Percentiles rank a stretch among this genome's conserved stretches.
Conservation (phyloP, 495 filamentous ascomycete genomes). For the Neurospora hispaniola region DNA sequence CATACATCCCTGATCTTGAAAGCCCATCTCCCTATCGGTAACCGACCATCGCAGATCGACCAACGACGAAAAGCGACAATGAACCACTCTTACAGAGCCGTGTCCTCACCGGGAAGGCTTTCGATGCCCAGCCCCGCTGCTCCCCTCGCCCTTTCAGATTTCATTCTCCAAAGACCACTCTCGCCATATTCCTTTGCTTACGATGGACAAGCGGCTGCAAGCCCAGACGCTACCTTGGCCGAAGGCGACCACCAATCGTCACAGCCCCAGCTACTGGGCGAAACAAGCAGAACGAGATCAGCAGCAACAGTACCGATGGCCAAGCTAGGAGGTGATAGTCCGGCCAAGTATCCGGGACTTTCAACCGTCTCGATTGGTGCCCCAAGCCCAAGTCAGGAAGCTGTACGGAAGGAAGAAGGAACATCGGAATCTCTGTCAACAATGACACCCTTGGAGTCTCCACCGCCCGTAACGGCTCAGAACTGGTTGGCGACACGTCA, state of each 20-base stretch:
- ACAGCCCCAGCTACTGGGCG: not conserved
- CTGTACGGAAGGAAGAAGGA: not conserved
- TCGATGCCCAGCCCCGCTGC: slow-evolving; percentile 10
- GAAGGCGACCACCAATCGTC: slow-evolving; percentile 2
- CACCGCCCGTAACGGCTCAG: not conserved
- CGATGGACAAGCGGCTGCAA: slow-evolving; percentile 4
- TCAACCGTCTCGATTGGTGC: not conserved
- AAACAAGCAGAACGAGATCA: not conserved
- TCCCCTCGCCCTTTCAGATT: slow-evolving; percentile 18
- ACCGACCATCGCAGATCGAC: not conserved
- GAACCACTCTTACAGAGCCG: slow-evolving; percentile 11
- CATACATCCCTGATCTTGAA: slow-evolving; percentile 1
- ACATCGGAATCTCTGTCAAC: not conserved
- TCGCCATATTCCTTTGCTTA: slow-evolving; percentile 10
- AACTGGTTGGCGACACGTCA: slow-evolving; percentile 18
- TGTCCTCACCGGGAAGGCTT: slow-evolving; percentile 4
- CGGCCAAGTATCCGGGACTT: not conserved
- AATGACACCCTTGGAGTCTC: not conserved
- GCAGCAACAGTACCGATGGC: not conserved
- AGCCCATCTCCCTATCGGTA: not conserved
- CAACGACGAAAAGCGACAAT: slow-evolving; percentile 5
- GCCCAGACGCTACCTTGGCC: slow-evolving; percentile 1
- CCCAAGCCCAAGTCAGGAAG: not conserved
- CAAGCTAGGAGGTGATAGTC: not conserved
- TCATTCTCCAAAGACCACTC: slow-evolving; percentile 12